Conservation (phyloP, 495 filamentous ascomycete genomes). For the Penicillium paxilli region DNA sequence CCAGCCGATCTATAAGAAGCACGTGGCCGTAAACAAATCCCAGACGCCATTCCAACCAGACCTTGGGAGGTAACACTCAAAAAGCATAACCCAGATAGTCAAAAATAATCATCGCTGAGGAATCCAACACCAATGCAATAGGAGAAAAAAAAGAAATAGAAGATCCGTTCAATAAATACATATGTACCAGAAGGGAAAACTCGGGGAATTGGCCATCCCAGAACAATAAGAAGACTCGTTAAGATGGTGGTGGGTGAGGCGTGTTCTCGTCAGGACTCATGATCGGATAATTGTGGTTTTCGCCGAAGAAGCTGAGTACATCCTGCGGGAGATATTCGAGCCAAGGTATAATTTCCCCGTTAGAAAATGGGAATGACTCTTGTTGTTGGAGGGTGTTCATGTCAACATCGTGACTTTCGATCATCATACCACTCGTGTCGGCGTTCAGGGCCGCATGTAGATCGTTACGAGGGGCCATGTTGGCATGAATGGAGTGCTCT, state of each 20-base stretch:
- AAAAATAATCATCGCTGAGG: conserved; percentile 12
- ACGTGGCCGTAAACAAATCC: neutral
- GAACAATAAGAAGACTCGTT: neutral
- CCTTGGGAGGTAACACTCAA: too few species aligned
- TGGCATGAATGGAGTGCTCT: conserved; percentile 40
- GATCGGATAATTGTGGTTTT: conserved; percentile 36
- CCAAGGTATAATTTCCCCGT: conserved; percentile 64
- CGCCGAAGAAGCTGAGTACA: conserved; percentile 57
- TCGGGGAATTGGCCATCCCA: neutral
- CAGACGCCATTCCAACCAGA: neutral
- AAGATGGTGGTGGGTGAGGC: conserved; percentile 26
- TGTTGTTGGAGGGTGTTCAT: conserved; percentile 51
- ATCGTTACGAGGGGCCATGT: conserved; percentile 34
- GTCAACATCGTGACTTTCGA: conserved; percentile 71
- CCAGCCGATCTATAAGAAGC: neutral
- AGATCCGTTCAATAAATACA: conserved; percentile 13
- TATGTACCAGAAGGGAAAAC: conserved; percentile 19
- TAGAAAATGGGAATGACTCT: conserved; percentile 45
- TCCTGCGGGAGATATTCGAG: conserved; percentile 68
- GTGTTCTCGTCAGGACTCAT: conserved; percentile 35
- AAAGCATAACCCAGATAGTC: too few species aligned
- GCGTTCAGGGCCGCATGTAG: conserved; percentile 38
- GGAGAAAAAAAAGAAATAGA: too few species aligned
- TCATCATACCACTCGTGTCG: conserved; percentile 57
- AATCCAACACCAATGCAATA: conserved; percentile 12